Evolutionary conservation across 495 filamentous ascomycete species (phyloP), one percentile per base, ranked within the genome.

Genomic region (Trichocladium antarcticum): DNA sequence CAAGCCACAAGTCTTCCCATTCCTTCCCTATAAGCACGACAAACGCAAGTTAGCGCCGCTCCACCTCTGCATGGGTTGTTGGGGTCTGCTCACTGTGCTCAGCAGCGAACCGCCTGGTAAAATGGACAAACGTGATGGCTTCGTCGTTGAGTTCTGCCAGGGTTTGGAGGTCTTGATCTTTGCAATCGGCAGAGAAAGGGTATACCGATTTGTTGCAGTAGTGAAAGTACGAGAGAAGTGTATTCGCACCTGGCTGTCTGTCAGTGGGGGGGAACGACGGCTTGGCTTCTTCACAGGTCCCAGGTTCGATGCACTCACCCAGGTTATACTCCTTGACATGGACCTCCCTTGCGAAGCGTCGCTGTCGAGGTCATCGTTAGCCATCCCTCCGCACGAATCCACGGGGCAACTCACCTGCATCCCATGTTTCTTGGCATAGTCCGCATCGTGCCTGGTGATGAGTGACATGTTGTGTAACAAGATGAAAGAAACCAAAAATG

Each of bases 381-480:
- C 24, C 24, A 37, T 19, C 14, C 2, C 9, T 34, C n/a, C 17
- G 24, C 5, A 32, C 6, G 2, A 24, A 32, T 1, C 31, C 5
- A 17, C 14, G 8, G 21, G 27, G 7, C 21, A 49, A 67, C 69
- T 57, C 54, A 75, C 73, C 57, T 67, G 63, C 50, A 74, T 65
- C 3, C 70, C 72, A 47, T 75, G 71, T 49, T 76, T 76, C 28
- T 52, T 64, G 21, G 77, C 76, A 57, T 79, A 78, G 42, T 68
- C 65, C 5, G 71, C 67, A 48, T 80, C 77, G 45, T 79, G 75
- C 39, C 66, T 68, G 40, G 74, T 77, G 31, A 77, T 74, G 40
- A 78, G 67, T 32, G 74, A 72, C 31, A 76, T 71, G 50, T 78
- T 80, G 57, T 79, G 75, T 35, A 80, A 64, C 48, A 80, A 48